Conservation (phyloP, 805 yeast species). For the Ogataea pignaliae region DNA sequence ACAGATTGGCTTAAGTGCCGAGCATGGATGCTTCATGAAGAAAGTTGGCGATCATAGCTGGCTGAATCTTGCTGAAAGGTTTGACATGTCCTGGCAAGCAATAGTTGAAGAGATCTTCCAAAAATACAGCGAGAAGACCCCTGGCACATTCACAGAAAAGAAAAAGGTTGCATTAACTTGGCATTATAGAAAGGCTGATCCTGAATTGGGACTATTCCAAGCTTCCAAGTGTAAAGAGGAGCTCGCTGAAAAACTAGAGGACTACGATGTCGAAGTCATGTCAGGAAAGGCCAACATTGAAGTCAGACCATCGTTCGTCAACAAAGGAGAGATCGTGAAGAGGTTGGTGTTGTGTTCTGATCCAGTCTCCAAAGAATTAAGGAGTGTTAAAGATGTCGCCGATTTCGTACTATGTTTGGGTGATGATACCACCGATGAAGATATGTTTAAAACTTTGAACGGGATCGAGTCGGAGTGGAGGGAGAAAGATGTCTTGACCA, state of each 20-base stretch:
- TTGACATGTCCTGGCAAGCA: slow-evolving; percentile 95
- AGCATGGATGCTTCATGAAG: slow-evolving; percentile 94
- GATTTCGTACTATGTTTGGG: slow-evolving; percentile 90
- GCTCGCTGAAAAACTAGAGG: slow-evolving; percentile 50
- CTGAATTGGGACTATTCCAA: slow-evolving; percentile 85
- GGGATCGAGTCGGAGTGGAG: slow-evolving; percentile 55
- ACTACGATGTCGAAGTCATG: slow-evolving; percentile 90
- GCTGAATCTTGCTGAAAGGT: slow-evolving; percentile 76
- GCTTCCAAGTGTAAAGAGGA: slow-evolving; percentile 69
- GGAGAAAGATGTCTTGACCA: slow-evolving; percentile 35
- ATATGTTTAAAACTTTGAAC: slow-evolving; percentile 82
- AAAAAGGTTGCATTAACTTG: slow-evolving; percentile 94
- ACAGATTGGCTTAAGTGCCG: slow-evolving; percentile 83
- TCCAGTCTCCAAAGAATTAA: slow-evolving; percentile 35
- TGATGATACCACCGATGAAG: slow-evolving; percentile 96
- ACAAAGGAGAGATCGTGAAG: slow-evolving; percentile 94
- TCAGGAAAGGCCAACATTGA: slow-evolving; percentile 95
- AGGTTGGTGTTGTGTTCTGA: slow-evolving; percentile 64
- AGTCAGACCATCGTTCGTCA: slow-evolving; percentile 92
- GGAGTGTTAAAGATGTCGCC: slow-evolving; percentile 46
- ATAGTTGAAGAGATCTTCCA: slow-evolving; percentile 71
- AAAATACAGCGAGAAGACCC: slow-evolving; percentile 80
- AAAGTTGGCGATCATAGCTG: slow-evolving; percentile 61
- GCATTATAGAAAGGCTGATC: slow-evolving; percentile 96
- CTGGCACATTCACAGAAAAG: slow-evolving; percentile 81